These are phyloP conservation scores for Isatis tinctoria DNA, from an alignment of 345 rosid species.

Conservation along the genomic window DNA sequence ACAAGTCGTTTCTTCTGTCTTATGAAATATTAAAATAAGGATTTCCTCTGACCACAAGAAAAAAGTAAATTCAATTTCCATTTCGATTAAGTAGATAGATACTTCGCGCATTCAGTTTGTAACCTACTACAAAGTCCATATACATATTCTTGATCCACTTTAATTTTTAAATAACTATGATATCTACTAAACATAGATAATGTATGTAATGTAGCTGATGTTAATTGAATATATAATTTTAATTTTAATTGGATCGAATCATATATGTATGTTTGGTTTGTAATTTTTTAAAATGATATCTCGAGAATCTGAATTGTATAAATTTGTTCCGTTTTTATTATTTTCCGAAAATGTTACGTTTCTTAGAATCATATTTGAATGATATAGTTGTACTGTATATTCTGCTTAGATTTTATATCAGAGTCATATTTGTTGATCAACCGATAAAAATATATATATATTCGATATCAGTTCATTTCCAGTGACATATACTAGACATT, in stretches of 20 bases:
- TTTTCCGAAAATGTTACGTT: not conserved
- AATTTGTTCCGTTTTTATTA: not conserved
- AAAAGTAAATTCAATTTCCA: no score
- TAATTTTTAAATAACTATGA: not conserved
- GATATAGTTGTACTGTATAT: not conserved
- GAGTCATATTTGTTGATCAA: not conserved
- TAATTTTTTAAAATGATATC: not conserved
- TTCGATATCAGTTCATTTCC: not conserved
- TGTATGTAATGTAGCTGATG: not conserved
- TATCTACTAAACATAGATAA: not conserved
- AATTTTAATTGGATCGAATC: no score
- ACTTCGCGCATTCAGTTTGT: not conserved
- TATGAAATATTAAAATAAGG: no score
- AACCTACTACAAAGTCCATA: not conserved
- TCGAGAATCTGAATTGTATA: not conserved
- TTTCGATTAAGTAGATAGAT: no score
- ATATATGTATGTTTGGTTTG: not conserved
- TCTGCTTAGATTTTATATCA: not conserved
- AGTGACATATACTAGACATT: not conserved
- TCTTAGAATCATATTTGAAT: not conserved
- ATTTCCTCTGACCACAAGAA: no score
- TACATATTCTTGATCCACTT: no score
- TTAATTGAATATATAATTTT: no score
- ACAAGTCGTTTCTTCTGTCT: constrained; percentile 10
- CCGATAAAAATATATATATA: not conserved